These are phyloP conservation scores for Candida sp. DNA, from an alignment of 1,139 yeast species.

Conservation along the genomic window DNA sequence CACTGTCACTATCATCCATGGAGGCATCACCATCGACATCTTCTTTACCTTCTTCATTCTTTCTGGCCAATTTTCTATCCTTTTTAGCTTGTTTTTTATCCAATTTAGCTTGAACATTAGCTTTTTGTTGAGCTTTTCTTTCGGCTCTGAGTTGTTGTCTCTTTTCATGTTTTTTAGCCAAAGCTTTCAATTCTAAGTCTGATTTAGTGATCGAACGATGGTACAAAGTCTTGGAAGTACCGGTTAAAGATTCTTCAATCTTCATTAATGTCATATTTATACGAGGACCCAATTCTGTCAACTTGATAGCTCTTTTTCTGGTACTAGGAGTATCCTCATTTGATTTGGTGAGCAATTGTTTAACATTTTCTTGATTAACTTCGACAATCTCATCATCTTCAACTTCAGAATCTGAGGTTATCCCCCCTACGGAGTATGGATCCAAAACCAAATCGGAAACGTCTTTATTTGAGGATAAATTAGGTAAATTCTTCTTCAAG, in stretches of 20 bases:
- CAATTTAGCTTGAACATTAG: conserved; percentile 72
- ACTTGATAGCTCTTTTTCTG: conserved; percentile 83
- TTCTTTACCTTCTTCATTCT: conserved; percentile 24
- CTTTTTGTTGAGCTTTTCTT: conserved; percentile 77
- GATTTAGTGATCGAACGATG: conserved; percentile 70
- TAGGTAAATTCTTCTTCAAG: conserved; percentile 69
- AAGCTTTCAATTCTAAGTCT: conserved; percentile 51
- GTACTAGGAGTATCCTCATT: conserved; percentile 24
- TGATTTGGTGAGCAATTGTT: conserved; percentile 13
- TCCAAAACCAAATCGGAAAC: conserved; percentile 83
- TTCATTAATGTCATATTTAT: conserved; percentile 72
- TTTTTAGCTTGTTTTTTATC: conserved; percentile 72
- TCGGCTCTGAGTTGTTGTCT: conserved; percentile 61
- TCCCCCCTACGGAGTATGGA: conserved; percentile 74
- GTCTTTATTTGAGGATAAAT: conserved; percentile 63
- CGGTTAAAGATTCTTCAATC: conserved; percentile 89
- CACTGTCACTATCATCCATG: conserved; percentile 12
- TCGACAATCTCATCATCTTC: conserved; percentile 92
- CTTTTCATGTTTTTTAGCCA: conserved; percentile 67
- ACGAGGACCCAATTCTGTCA: conserved; percentile 94
- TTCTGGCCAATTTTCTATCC: conserved; percentile 64
- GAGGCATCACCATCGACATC: conserved; percentile 11
- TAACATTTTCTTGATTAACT: conserved; percentile 45
- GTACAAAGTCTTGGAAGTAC: conserved; percentile 72
- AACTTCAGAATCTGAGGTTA: conserved; percentile 89